These are phyloP conservation scores for Mycena crocata DNA, from an alignment of 768 basidiomycete species.

Conservation along the genomic window DNA sequence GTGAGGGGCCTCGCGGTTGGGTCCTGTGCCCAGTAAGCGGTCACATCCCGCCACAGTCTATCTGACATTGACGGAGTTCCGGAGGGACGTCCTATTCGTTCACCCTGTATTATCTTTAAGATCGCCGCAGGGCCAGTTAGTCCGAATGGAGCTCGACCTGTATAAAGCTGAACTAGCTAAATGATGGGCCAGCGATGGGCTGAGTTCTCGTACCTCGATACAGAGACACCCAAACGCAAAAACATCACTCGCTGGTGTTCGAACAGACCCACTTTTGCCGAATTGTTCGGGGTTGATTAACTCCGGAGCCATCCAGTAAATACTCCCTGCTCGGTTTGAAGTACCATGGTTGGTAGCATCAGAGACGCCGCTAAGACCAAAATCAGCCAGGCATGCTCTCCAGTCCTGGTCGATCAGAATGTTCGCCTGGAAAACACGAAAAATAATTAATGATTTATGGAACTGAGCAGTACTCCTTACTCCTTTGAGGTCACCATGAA, in stretches of 20 bases:
- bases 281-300: slow-evolving; percentile 44
- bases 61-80: slow-evolving; percentile 3
- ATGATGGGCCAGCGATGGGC: too few relatives aligned
- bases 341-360: slow-evolving; percentile 44
- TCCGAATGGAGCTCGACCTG: too few relatives aligned
- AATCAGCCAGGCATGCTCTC: slow-evolving; percentile 47
- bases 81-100: slow-evolving; percentile 9
- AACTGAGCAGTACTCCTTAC: not conserved
- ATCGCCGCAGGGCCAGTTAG: slow-evolving; percentile 3
- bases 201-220: slow-evolving; percentile 45
- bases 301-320: too few relatives aligned
- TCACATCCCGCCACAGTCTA: slow-evolving; percentile 1
- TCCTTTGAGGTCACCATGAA: slow-evolving; percentile 34
- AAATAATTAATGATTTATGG: too few relatives aligned
- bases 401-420: slow-evolving; percentile 45
- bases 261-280: slow-evolving; percentile 32
- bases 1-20: not conserved
- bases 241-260: slow-evolving; percentile 45
- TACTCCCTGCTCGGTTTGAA: too few relatives aligned
- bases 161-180: too few relatives aligned
- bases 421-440: slow-evolving; percentile 39
- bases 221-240: slow-evolving; percentile 48
- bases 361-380: slow-evolving; percentile 45
- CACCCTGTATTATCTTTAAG: slow-evolving; percentile 12
- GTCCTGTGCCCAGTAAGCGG: slow-evolving; percentile 2